Evolutionary conservation across 768 basidiomycete genomes (phyloP).

Genomic region (Cystobasidium onofrii): DNA sequence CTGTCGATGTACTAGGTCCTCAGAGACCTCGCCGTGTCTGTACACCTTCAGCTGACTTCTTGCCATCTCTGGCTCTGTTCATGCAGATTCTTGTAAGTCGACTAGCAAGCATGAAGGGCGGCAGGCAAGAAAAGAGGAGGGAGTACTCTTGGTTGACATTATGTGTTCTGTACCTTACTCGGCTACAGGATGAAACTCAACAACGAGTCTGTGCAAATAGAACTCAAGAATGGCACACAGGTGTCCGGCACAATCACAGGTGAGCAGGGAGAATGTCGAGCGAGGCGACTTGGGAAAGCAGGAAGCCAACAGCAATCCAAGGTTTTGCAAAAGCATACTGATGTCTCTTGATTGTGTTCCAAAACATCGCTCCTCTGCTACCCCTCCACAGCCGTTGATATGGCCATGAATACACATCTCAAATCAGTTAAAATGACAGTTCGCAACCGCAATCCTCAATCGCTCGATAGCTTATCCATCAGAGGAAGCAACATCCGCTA

Average conservation of each 20-base stretch:
- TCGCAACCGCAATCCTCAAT: conserved; percentile 74
- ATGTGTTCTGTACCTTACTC: neutral
- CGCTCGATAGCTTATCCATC: conserved; percentile 84
- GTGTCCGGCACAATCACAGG: conserved; percentile 96
- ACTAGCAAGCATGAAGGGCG: neutral
- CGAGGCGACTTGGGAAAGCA: conserved; percentile 55
- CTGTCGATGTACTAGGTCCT: neutral
- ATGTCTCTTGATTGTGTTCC: neutral
- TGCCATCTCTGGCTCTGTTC: neutral
- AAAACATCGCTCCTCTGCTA: neutral
- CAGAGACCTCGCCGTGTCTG: neutral
- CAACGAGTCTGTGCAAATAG: conserved; percentile 96
- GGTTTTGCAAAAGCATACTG: conserved; percentile 40
- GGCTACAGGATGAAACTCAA: conserved; percentile 96
- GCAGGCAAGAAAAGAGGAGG: neutral
- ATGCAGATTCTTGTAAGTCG: conserved; percentile 32
- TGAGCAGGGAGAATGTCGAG: conserved; percentile 47
- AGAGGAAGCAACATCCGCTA: conserved; percentile 95
- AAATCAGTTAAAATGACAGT: conserved; percentile 77
- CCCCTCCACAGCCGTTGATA: conserved; percentile 70
- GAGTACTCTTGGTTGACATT: neutral
- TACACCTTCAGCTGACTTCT: neutral
- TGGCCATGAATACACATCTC: conserved; percentile 98
- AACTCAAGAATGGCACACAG: conserved; percentile 92
- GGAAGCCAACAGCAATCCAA: conserved; percentile 93